A percentile compares a stretch with the other conserved stretches of the same genome.
Evolutionary conservation across 306 rosid species (phyloP).

Genomic region (Prosopis cineraria): DNA sequence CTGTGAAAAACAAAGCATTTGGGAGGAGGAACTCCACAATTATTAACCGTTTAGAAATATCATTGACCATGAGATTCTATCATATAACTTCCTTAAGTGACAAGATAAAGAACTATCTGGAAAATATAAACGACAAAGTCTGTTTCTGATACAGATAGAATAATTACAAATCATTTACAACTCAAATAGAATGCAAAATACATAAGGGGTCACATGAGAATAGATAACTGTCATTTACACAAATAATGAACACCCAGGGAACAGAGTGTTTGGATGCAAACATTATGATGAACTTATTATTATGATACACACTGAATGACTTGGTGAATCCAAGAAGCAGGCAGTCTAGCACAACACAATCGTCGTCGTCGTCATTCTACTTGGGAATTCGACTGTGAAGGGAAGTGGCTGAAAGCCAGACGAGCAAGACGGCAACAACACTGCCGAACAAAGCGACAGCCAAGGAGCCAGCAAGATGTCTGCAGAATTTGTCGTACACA

Average conservation of each 20-base stretch:
- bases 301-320: constrained; percentile 23
- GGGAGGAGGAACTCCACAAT: not conserved
- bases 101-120: not conserved
- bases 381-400: constrained; percentile 60
- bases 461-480: constrained; percentile 55
- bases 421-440: constrained; percentile 54
- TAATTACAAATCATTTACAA: constrained; percentile 9
- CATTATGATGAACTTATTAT: not conserved
- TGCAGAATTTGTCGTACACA: constrained; percentile 64
- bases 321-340: not conserved
- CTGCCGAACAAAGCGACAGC: constrained; percentile 64
- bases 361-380: constrained; percentile 28
- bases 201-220: constrained; percentile 1
- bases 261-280: constrained; percentile 23
- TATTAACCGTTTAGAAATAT: not conserved
- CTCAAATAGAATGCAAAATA: constrained; percentile 18
- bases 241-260: constrained; percentile 13
- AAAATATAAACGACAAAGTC: not conserved
- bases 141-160: not conserved
- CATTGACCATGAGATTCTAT: not conserved
- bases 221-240: constrained; percentile 31
- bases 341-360: not conserved
- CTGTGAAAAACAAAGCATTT: not conserved
- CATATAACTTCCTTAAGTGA: not conserved
- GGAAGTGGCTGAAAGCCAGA: constrained; percentile 64